Conservation (phyloP, 1,284 basidiomycete genomes). For the Leccinum huronense region DNA sequence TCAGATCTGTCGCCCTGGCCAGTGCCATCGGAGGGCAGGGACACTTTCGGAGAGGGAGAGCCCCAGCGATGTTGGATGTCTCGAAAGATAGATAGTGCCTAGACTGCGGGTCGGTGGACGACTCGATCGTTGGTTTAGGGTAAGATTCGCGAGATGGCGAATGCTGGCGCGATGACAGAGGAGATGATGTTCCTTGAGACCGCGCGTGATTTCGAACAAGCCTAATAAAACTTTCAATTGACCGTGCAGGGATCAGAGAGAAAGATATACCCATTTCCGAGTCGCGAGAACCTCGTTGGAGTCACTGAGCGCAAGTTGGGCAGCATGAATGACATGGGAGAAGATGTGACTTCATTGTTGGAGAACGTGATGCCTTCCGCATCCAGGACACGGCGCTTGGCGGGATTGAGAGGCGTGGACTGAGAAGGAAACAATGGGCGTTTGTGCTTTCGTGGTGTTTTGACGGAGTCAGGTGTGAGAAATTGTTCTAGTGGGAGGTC, state of each 20-base stretch:
- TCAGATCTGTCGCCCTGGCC: slow-evolving; percentile 28
- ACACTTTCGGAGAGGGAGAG: slow-evolving; percentile 5
- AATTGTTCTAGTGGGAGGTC: slow-evolving; percentile 60
- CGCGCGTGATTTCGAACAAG: slow-evolving; percentile 13
- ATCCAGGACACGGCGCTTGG: slow-evolving; percentile 67
- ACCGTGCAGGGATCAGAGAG: not conserved
- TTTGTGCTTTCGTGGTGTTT: slow-evolving; percentile 37
- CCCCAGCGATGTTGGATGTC: slow-evolving; percentile 45
- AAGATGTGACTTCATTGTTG: slow-evolving; percentile 17
- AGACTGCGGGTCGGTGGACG: slow-evolving; percentile 53
- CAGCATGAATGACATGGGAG: slow-evolving; percentile 19
- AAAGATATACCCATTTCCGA: slow-evolving; percentile 27
- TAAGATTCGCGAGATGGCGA: slow-evolving; percentile 27
- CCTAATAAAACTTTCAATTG: slow-evolving; percentile 13
- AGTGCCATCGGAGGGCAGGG: slow-evolving; percentile 12
- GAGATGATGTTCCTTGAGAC: slow-evolving; percentile 15
- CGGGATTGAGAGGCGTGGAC: slow-evolving; percentile 52
- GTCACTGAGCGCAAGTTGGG: slow-evolving; percentile 23
- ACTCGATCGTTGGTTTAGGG: slow-evolving; percentile 38
- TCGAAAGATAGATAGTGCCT: slow-evolving; percentile 64
- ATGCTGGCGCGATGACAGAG: slow-evolving; percentile 21
- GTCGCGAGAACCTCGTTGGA: slow-evolving; percentile 24
- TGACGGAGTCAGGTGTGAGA: slow-evolving; percentile 36
- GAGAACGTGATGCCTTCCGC: slow-evolving; percentile 48
- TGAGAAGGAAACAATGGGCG: slow-evolving; percentile 54